Percentiles rank a stretch among this genome's conserved stretches.
phyloP scores from a whole-genome alignment of 2,329 filamentous ascomycete genomes.

The Lizonia empirigonia region DNA sequence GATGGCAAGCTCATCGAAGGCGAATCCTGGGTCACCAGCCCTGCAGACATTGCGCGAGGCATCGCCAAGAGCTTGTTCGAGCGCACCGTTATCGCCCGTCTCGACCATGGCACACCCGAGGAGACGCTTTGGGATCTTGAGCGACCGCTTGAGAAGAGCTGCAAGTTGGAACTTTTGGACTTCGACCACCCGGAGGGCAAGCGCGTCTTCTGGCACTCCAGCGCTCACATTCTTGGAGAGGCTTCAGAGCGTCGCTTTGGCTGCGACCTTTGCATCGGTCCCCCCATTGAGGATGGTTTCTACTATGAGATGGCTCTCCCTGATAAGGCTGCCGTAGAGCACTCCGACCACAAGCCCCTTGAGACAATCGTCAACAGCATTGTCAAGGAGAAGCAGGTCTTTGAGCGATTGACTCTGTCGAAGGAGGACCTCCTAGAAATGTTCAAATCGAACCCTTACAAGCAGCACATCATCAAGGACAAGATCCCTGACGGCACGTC shows the following conservation, averaged over 20 bases:
- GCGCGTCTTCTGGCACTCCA: slow-evolving; percentile 98
- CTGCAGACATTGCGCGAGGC: slow-evolving; percentile 74
- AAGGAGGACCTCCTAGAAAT: slow-evolving; percentile 94
- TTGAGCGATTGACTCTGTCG: slow-evolving; percentile 84
- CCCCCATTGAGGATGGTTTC: slow-evolving; percentile 88
- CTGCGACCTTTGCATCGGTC: slow-evolving; percentile 91
- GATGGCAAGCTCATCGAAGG: slow-evolving; percentile 74
- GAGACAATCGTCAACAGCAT: slow-evolving; percentile 81
- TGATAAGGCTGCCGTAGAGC: slow-evolving; percentile 71
- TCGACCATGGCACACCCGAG: slow-evolving; percentile 78
- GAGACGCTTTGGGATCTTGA: slow-evolving; percentile 87
- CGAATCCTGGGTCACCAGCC: slow-evolving; percentile 90
- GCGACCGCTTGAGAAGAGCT: slow-evolving; percentile 85
- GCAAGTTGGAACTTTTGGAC: slow-evolving; percentile 80
- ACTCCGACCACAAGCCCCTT: slow-evolving; percentile 81
- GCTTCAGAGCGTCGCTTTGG: slow-evolving; percentile 89
- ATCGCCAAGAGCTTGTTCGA: slow-evolving; percentile 87
- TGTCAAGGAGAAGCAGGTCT: slow-evolving; percentile 95
- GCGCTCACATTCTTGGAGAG: slow-evolving; percentile 94
- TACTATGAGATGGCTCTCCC: slow-evolving; percentile 96
- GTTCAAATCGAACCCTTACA: slow-evolving; percentile 98
- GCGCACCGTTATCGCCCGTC: slow-evolving; percentile 82
- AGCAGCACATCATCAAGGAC: slow-evolving; percentile 95
- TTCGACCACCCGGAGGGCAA: slow-evolving; percentile 81
- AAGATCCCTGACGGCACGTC: slow-evolving; percentile 87